Base-by-base conservation (phyloP, 257 asterid species). In the Solanum ossicruentum region DNA sequence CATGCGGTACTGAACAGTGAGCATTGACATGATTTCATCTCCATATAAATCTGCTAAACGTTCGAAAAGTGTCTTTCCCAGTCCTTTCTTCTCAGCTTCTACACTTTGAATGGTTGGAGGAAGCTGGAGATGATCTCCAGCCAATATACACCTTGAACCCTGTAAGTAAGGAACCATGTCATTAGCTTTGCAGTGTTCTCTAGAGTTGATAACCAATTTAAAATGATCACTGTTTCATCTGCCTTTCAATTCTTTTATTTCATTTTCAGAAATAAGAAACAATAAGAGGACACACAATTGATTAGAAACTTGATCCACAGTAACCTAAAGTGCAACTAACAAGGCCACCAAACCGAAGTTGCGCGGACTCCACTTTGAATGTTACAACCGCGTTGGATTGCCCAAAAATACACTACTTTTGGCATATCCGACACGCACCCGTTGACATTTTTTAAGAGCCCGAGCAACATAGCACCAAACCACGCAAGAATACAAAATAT, bases 1-100 rank as follows among this genome's bases (percentile, higher is more conserved):
- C 99, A 96, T 96, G 84, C 99, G 99, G 89, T 96, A 96, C 89
- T 96, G 99, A 86, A 96, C 98, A 83, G 98, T 95, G 86, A 96
- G 99, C 99, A 96, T 96, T 79, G 97, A 93, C 88, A 73, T 93
- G 88, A 91, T 91, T 23, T 91, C 94, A 84, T 93, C 95, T 71
- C 98, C 95, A 89, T 96, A 93, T 86, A 95, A 88, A 63, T 95
- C 97, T 0, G 98, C 94, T 73, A 96, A 95, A 82, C 99, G 98
- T 88, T 95, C 99, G 87, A 96, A 96, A 61, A 96, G 97, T 80
- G 99, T 96, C 92, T 92, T 90, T 82, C 99, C 99, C 80, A 96
- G 87, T 83, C 99, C 99, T 89, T 94, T 93, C 89, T 89, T 91
- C 92, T 93, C 99, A 55, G 99, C 99, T 90, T 95, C 99, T 85